A percentile compares a stretch with the other conserved stretches of the same genome.
Conservation (phyloP, 306 rosid species). For the Arachis stenosperma region DNA sequence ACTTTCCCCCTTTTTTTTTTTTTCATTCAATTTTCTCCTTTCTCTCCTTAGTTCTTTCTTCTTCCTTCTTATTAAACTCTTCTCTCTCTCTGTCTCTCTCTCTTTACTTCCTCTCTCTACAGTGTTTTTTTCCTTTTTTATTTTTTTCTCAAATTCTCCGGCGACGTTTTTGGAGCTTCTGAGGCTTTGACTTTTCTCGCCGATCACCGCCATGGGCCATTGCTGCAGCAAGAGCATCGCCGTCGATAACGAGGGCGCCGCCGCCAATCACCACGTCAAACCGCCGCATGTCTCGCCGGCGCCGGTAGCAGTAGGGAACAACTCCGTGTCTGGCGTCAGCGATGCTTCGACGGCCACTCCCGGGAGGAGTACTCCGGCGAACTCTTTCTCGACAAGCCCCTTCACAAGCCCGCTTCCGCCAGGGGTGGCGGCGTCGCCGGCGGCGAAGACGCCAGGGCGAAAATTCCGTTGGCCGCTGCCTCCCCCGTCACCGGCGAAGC, state of each 20-base stretch:
- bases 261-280: slow-evolving; percentile 41
- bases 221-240: slow-evolving; percentile 71
- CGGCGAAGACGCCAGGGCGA: slow-evolving; percentile 80
- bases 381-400: slow-evolving; percentile 68
- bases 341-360: slow-evolving; percentile 43
- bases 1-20: not conserved
- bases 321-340: slow-evolving; percentile 39
- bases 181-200: slow-evolving; percentile 47
- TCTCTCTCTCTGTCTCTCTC: not conserved
- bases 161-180: slow-evolving; percentile 36
- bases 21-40: not conserved
- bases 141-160: slow-evolving; percentile 43
- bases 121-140: not conserved
- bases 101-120: slow-evolving; percentile 8
- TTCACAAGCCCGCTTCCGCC: slow-evolving; percentile 78
- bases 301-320: not conserved
- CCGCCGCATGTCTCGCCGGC: slow-evolving; percentile 29
- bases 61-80: not conserved
- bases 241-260: slow-evolving; percentile 53
- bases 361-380: slow-evolving; percentile 60
- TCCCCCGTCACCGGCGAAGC: slow-evolving; percentile 97
- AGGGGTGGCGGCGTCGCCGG: slow-evolving; percentile 91
- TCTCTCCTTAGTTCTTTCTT: not conserved
- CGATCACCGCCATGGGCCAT: slow-evolving; percentile 72
- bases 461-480: slow-evolving; percentile 94